Evolutionary conservation across 2,329 filamentous ascomycete genomes (phyloP).

Genomic region (Passalora sequoiae): DNA sequence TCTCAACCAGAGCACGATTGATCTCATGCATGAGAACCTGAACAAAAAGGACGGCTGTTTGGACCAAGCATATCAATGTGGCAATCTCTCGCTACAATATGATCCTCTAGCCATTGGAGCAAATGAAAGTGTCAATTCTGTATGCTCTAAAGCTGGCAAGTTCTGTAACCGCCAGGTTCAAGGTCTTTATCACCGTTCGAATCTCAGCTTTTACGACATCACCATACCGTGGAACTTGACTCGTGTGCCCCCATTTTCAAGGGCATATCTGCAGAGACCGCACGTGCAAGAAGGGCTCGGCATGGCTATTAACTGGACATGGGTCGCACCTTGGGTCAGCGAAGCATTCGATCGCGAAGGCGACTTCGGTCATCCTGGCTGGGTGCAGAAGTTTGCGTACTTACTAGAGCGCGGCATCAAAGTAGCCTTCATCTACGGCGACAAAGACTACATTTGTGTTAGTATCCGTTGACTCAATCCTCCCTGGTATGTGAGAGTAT

Average conservation of each 20-base stretch:
- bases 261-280: conserved; percentile 51
- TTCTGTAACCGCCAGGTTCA: conserved; percentile 40
- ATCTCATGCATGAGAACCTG: conserved; percentile 50
- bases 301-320: conserved; percentile 53
- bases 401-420: conserved; percentile 24
- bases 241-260: conserved; percentile 45
- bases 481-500: no score
- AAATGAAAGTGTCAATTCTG: conserved; percentile 34
- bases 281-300: conserved; percentile 54
- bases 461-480: not conserved
- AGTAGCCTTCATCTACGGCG: conserved; percentile 28
- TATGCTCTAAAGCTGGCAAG: conserved; percentile 44
- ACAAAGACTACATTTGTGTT: conserved; percentile 28
- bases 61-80: conserved; percentile 37
- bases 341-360: conserved; percentile 42
- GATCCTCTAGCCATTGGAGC: conserved; percentile 33
- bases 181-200: not conserved
- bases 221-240: conserved; percentile 4
- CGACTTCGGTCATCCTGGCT: conserved; percentile 46
- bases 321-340: conserved; percentile 34
- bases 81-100: conserved; percentile 25
- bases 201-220: conserved; percentile 46
- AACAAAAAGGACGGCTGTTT: conserved; percentile 45
- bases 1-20: conserved; percentile 50
- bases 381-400: conserved; percentile 44